Evolutionary conservation across 768 basidiomycete species (phyloP), one percentile per base, ranked within the genome.

Genomic region (Naganishia friedmannii): DNA sequence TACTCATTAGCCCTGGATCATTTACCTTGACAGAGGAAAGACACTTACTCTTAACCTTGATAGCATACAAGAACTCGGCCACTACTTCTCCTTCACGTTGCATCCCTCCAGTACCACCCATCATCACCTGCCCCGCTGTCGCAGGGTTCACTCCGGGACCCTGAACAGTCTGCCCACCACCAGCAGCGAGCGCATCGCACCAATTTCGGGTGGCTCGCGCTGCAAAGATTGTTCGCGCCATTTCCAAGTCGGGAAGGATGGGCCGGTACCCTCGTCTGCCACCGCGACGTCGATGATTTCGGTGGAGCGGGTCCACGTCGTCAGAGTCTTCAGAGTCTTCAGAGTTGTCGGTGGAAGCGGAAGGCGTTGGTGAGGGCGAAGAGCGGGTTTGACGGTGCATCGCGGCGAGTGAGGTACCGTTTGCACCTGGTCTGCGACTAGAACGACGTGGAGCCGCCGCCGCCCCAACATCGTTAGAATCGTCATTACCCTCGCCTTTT

Each of bases 61-160:
- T 65, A 23, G 69, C 46, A 48, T 70, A 70, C 32, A 70, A 48
- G 28, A 70, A 70, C 8, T 70, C 69, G 21, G 69, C 58, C 21
- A 70, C 63, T n/a, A 65, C 69, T 53, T 70, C 69, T 17, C 69
- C 69, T 39, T 70, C 69, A 21, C 69, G 58, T 55, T 65, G 60
- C 69, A 70, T 70, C 26, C 69, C 69, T 5, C 69, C 69, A 0
- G 69, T 70, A 26, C 60, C 69, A 48, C 69, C 69, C 69, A 70
- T 70, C 69, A 70, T 70, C 8, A 70, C 69, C 63, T 70, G 69
- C 60, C 69, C 69, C 28, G 69, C 69, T 17, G 51, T 53, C 19
- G 69, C 69, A 29, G 69, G 69, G 42, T 70, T 70, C 34, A 70
- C 69, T 7, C 69, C 69, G 34, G 69, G 69, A 0, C 69, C 69